These are phyloP conservation scores for Eimeria praecox DNA, from an alignment of 169 alveolate species.

Conservation along the genomic window DNA sequence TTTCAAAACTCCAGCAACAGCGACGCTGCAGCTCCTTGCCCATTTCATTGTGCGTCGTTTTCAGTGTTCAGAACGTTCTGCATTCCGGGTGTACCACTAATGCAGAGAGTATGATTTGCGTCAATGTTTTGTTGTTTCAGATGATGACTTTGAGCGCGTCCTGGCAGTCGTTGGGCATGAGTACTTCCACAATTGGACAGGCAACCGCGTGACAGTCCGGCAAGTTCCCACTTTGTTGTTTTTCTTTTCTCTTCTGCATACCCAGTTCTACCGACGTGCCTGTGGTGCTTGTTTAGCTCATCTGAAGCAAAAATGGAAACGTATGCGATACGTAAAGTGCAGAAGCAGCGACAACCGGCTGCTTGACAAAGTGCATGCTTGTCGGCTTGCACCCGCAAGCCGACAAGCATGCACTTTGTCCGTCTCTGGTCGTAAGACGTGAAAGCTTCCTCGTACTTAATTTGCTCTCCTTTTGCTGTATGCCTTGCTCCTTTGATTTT, in stretches of 20 bases:
- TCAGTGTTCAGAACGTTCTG: too few relatives aligned
- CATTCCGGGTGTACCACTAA: background rate
- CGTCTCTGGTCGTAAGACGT: background rate
- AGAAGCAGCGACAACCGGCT: background rate
- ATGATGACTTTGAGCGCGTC: conserved; percentile 91
- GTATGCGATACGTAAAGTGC: background rate
- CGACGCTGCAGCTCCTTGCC: background rate
- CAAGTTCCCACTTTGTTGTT: conserved; percentile 93
- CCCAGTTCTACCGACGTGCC: background rate
- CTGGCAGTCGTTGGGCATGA: conserved; percentile 95
- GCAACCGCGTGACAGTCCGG: conserved; percentile 96
- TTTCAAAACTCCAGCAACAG: background rate
- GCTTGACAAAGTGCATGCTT: background rate
- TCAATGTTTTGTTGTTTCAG: conserved; percentile 72
- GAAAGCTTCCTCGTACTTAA: background rate
- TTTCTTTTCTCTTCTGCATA: background rate
- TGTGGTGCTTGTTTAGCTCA: background rate
- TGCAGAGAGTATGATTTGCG: background rate
- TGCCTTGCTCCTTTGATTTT: background rate
- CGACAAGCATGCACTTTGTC: too few relatives aligned
- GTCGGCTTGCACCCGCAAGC: too few relatives aligned
- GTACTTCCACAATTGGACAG: conserved; percentile 97
- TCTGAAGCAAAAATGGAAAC: too few relatives aligned
- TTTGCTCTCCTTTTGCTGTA: background rate
- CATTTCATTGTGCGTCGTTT: too few relatives aligned